Percentiles rank a stretch among this genome's conserved stretches.
Evolutionary conservation across 2,329 filamentous ascomycete genomes (phyloP).

Genomic region (Cordyceps tenuipes): DNA sequence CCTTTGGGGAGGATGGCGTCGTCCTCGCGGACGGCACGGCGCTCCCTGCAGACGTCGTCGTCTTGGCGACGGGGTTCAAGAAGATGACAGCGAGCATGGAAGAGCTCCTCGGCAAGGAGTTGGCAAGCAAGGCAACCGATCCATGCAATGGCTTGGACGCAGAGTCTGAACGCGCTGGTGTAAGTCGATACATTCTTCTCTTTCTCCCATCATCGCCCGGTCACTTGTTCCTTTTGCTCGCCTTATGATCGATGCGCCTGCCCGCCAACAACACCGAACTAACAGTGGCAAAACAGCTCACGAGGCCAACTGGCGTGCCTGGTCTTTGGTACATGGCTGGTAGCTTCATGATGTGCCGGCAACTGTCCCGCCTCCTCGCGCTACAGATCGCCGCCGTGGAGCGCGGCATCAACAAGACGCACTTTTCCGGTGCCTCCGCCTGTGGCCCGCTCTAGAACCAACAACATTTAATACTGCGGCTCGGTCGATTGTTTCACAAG

Average conservation of each 20-base stretch:
- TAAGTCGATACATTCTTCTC: constrained; percentile 14
- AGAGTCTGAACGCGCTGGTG: constrained; percentile 22
- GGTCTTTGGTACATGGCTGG: constrained; percentile 33
- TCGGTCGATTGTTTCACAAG: neutral
- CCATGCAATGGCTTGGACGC: constrained; percentile 29
- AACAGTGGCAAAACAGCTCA: constrained; percentile 20
- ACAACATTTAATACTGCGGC: no score
- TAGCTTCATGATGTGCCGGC: constrained; percentile 25
- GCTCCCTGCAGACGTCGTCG: constrained; percentile 32
- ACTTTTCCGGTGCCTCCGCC: neutral
- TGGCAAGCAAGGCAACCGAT: constrained; percentile 24
- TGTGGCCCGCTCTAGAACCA: no score
- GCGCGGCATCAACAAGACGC: constrained; percentile 13
- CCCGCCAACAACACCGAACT: neutral
- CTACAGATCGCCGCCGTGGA: constrained; percentile 32
- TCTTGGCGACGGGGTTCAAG: constrained; percentile 35
- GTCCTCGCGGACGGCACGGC: constrained; percentile 25
- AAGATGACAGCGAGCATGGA: constrained; percentile 28
- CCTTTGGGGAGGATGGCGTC: constrained; percentile 21
- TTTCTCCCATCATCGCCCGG: no score
- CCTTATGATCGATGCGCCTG: neutral
- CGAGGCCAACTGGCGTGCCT: constrained; percentile 29
- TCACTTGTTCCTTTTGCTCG: no score
- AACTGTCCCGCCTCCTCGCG: constrained; percentile 28
- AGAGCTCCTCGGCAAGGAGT: constrained; percentile 28